Base-by-base conservation (phyloP, 768 basidiomycete genomes). In the Phylloporus sp. region DNA sequence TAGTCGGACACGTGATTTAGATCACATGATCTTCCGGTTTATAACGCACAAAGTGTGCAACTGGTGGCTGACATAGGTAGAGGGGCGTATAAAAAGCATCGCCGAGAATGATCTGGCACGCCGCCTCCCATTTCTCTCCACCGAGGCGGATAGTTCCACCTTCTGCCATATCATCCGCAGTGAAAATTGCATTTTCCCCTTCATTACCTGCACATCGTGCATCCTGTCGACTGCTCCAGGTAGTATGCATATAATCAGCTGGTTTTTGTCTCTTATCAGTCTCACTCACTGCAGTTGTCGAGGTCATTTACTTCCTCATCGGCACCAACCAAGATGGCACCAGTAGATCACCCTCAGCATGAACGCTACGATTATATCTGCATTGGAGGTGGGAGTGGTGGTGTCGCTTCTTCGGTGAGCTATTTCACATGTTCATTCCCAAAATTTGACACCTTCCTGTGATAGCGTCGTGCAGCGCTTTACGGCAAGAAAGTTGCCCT, bases 401-500 rank as follows among this genome's bases (percentile, higher is more conserved):
- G 95, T 52, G 83, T 91, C 29, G 95, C 84, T 10, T 85, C 86
- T 49, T 88, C 91, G 54, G 92, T 91, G 63, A 64, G 87, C 39
- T 72, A 5, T 34, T n/a, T 50, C 15, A 44, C 4, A 42, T 9
- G 22, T 28, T 43, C 42, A 23, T 13, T 5, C 5, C 15, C 26
- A 10, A 10, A 32, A 8, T 5, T 39, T 52, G 27, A 53, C 20
- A 12, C 23, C 22, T 31, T 6, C 10, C n/a, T n/a, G n/a, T n/a
- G n/a, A 3, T 18, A 97, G 93, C 81, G 97, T 54, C 84, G 97
- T 50, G 97, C 95, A 13, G 91, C 91, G 16, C 77, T 78, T 16
- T 94, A 97, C 69, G 95, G 95, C 35, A 91, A 88, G 69, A 95
- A 94, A 70, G 91, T 92, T 47, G 95, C 94, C 12, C 72, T 97